Conservation (phyloP, 2,329 filamentous ascomycete species). For the Pseudocercospora fuligena region DNA sequence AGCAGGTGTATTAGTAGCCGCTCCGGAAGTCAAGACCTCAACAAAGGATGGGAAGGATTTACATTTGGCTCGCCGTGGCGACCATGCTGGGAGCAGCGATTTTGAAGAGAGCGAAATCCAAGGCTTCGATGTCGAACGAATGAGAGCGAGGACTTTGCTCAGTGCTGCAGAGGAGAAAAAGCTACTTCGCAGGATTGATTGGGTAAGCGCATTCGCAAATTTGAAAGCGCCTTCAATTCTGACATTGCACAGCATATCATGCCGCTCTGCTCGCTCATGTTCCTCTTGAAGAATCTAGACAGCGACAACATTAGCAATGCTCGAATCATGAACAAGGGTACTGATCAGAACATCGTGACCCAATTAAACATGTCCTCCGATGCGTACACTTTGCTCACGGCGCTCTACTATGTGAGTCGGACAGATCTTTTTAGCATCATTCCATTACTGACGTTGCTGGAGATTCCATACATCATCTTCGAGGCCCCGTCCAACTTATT, state of each 20-base stretch:
- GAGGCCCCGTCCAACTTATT: not conserved
- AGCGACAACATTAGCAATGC: not conserved
- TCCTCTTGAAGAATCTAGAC: not conserved
- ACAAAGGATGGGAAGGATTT: not conserved
- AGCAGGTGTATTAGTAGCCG: not conserved
- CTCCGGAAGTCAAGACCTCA: not conserved
- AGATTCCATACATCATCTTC: not conserved
- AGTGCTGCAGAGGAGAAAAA: slow-evolving; percentile 4
- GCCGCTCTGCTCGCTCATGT: not conserved
- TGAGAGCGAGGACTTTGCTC: slow-evolving; percentile 6
- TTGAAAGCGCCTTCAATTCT: not conserved
- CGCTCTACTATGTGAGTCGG: not conserved
- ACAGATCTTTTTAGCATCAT: not conserved
- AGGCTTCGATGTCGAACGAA: slow-evolving; percentile 9
- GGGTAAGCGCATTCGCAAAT: not conserved
- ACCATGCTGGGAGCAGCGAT: not conserved
- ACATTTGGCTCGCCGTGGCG: slow-evolving; percentile 8
- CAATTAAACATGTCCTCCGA: not conserved
- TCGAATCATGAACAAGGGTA: not conserved
- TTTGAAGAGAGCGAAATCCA: slow-evolving; percentile 5
- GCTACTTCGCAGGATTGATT: not conserved
- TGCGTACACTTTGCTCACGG: not conserved
- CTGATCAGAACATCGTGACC: not conserved
- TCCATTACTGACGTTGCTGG: not conserved
- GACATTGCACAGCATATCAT: not conserved